Conservation (phyloP, 345 rosid genomes). For the Hirschfeldia incana region DNA sequence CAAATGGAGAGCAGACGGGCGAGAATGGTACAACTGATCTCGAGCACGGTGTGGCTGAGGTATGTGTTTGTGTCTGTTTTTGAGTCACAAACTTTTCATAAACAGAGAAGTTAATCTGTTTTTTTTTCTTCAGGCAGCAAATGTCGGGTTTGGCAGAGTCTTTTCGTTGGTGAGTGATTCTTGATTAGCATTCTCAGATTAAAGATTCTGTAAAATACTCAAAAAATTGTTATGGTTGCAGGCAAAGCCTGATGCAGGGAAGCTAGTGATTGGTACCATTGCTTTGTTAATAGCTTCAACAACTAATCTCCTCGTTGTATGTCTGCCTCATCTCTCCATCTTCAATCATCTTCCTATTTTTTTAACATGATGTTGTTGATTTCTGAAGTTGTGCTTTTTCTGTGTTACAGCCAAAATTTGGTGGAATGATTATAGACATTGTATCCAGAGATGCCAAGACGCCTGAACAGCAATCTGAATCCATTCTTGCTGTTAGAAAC, state of each 20-base stretch:
- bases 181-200: background rate
- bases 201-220: background rate
- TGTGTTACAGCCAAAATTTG: constrained; percentile 59
- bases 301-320: constrained; percentile 67
- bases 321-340: constrained; percentile 17
- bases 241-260: constrained; percentile 85
- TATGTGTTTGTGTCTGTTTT: constrained; percentile 24
- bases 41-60: constrained; percentile 66
- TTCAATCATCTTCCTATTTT: background rate
- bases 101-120: background rate
- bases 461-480: constrained; percentile 50
- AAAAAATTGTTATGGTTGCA: constrained; percentile 27
- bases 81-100: constrained; percentile 1
- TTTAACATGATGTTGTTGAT: background rate
- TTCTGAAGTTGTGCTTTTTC: background rate
- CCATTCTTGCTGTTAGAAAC: constrained; percentile 48
- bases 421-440: constrained; percentile 67
- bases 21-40: constrained; percentile 48
- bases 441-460: constrained; percentile 52
- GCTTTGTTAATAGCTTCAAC: constrained; percentile 76
- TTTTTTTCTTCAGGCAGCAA: constrained; percentile 49
- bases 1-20: constrained; percentile 44
- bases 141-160: constrained; percentile 72
- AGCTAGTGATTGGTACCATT: constrained; percentile 65
- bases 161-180: constrained; percentile 62